Base-by-base conservation (phyloP, 176 grass and related monocot species). In the Olyra latifolia region DNA sequence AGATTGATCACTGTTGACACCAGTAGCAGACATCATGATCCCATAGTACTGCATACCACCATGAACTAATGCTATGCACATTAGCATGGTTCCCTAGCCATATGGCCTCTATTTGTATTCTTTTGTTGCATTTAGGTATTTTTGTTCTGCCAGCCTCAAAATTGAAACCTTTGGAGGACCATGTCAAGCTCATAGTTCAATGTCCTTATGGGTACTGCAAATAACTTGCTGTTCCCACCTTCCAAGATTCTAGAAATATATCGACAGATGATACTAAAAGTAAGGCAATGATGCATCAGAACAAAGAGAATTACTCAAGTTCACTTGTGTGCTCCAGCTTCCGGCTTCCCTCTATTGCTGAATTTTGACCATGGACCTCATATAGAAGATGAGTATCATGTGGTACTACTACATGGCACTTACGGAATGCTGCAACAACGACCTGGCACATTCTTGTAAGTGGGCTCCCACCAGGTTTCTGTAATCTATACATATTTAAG, bases 391-490 rank as follows among this genome's bases (percentile, higher is more conserved):
- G 84, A 13, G n/a, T 29, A 88, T 91, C 90, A 81, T 65, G 17
- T 74, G 87, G 92, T 59, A 91, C 52, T 27, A 65, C 29, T 4
- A 80, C 24, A 27, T 85, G 89, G 86, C 90, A 75, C 46, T 98
- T 98, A 78, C 27, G 90, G 27, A 91, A 62, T 72, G 90, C 86
- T 49, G 90, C 88, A 24, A 98, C 84, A 80, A 89, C 53, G 8
- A 98, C 92, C 83, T 95, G 96, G 39, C 83, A 98, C 63, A 93
- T 82, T 78, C 92, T 91, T 76, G 81, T 71, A 74, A 95, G 32
- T 54, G 96, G 96, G 52, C 96, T 95, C 38, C 96, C 95, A 66
- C 96, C 90, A 62, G 90, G 90, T 83, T 93, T 98, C 69, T 95
- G 96, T 85, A 89, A 93, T 71, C 96, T 88, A 70, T 95, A 98